phyloP scores from a whole-genome alignment of 2,329 filamentous ascomycete species.

The Cytospora leucostoma region DNA sequence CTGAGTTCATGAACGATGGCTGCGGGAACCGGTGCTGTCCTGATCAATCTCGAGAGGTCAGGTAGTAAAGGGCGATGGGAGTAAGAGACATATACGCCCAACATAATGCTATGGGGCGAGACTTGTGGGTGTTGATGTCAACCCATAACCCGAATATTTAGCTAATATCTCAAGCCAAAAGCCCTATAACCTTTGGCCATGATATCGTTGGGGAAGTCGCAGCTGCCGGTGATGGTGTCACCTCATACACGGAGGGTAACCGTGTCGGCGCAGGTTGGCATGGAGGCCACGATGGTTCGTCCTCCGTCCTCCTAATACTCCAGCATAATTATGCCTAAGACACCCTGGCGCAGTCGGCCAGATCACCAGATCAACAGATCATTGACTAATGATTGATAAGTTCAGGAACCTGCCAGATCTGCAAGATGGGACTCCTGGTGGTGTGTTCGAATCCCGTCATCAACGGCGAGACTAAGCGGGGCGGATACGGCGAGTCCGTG shows the following conservation, averaged over 20 bases:
- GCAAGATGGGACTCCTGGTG: slow-evolving; percentile 65
- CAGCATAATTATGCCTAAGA: background rate
- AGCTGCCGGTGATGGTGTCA: slow-evolving; percentile 52
- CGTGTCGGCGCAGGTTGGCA: slow-evolving; percentile 52
- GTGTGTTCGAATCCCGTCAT: slow-evolving; percentile 64
- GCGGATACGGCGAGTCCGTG: slow-evolving; percentile 69
- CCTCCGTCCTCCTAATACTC: background rate
- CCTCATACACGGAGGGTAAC: slow-evolving; percentile 58
- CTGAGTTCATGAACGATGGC: no score
- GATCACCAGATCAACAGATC: background rate
- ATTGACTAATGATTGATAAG: slow-evolving; percentile 47
- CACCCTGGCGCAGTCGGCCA: no score
- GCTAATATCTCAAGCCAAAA: background rate
- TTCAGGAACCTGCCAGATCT: slow-evolving; percentile 61
- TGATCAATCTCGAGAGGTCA: no score
- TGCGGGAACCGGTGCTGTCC: no score
- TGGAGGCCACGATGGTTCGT: slow-evolving; percentile 51
- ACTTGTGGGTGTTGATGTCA: slow-evolving; percentile 33
- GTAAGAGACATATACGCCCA: no score
- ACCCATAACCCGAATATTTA: background rate
- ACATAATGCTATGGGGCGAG: slow-evolving; percentile 40
- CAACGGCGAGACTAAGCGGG: slow-evolving; percentile 67
- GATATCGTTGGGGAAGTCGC: slow-evolving; percentile 63
- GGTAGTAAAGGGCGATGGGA: no score
- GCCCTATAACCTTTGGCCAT: slow-evolving; percentile 53